Evolutionary conservation across 768 basidiomycete genomes (phyloP), one percentile per base, ranked within the genome.

Genomic region (Daedaleopsis sinensis): DNA sequence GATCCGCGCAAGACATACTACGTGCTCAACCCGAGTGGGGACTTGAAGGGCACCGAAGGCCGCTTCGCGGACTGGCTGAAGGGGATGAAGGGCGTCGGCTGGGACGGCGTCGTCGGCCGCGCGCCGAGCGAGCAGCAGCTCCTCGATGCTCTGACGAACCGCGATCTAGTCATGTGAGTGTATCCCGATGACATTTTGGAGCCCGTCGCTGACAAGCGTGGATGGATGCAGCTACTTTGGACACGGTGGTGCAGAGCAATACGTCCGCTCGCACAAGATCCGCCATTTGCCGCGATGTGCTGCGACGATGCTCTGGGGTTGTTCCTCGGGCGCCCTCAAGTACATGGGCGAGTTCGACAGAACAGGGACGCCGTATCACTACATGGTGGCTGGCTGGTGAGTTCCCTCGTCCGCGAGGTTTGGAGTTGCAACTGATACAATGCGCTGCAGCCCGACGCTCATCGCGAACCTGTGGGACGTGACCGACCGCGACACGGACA

Each of bases 401-500:
- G 95, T 83, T 13, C 23, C 16, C 13, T 36, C n/a, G 24, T 37
- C 54, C 12, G 24, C 44, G 46, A n/a, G 16, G 13, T 44, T 19
- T 35, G 18, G 5, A 37, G 43, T 19, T 57, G 24, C 42, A 35
- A 19, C 12, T 52, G 32, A 13, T 37, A 7, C 35, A 10, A 1
- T 21, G 35, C 11, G 9, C 52, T 12, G 32, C 52, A 54, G 96
- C 63, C 96, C 97, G 18, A 90, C 94, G 1, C 80, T 98, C 36
- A 86, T 98, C 13, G 97, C 93, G 0, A 98, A 96, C 69, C 78
- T 98, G 5, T 99, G 97, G 97, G 97, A 98, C 69, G 97, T 98
- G 9, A 98, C 96, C 0, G 97, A 99, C 78, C 84, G 89, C 49
- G 97, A 99, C 70, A 96, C 98, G 68, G 96, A 99, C 79, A 91